Evolutionary conservation across 2,329 filamentous ascomycete genomes (phyloP).

Genomic region (Colletotrichum phormii): DNA sequence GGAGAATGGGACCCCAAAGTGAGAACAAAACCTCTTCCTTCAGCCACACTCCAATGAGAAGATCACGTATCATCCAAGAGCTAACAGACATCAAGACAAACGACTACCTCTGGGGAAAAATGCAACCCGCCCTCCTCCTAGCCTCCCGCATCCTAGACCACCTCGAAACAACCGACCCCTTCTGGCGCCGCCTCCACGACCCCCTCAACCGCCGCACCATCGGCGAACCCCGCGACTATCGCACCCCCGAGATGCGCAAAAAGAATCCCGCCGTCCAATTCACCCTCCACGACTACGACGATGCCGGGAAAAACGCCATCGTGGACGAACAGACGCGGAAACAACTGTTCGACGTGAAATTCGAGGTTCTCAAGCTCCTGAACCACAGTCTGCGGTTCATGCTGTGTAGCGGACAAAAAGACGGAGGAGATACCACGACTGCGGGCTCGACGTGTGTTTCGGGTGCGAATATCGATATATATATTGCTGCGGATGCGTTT

Average conservation of each 20-base stretch:
- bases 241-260: background rate
- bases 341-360: no score
- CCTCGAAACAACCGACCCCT: slow-evolving; percentile 37
- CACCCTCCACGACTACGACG: background rate
- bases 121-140: slow-evolving; percentile 45
- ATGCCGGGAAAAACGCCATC: background rate
- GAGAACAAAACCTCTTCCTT: background rate
- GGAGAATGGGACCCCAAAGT: slow-evolving; percentile 43
- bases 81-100: slow-evolving; percentile 39
- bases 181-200: slow-evolving; percentile 39
- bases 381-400: background rate
- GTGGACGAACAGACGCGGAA: background rate
- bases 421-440: background rate
- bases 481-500: background rate
- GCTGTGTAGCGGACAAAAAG: background rate
- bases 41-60: no score
- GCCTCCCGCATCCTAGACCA: slow-evolving; percentile 40
- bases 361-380: background rate
- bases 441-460: background rate
- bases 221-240: slow-evolving; percentile 24
- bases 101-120: slow-evolving; percentile 42
- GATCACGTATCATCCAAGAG: background rate
- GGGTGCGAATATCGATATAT: background rate
- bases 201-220: slow-evolving; percentile 42
- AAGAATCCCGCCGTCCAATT: background rate